These are phyloP conservation scores for Aspergillus quadrilineatus DNA, from an alignment of 2,329 filamentous ascomycete species.

Conservation along the genomic window DNA sequence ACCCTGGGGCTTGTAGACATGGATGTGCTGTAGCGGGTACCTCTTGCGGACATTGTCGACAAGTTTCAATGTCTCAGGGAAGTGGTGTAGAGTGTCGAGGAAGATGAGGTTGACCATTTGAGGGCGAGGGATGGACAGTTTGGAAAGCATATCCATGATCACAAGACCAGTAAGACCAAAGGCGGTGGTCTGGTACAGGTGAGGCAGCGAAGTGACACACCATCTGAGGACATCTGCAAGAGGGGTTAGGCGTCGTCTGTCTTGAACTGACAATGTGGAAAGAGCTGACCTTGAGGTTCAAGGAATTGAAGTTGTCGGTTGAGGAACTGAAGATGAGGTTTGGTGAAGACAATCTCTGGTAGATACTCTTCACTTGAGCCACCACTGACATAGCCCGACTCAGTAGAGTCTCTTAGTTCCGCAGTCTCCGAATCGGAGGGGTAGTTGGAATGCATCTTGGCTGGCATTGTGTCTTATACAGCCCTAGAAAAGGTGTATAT, in stretches of 20 bases:
- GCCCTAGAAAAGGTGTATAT: conserved; percentile 1
- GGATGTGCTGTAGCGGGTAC: conserved; percentile 77
- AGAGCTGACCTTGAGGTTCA: conserved; percentile 66
- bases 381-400: conserved; percentile 74
- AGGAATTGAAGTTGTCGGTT: conserved; percentile 87
- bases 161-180: conserved; percentile 79
- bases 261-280: conserved; percentile 10
- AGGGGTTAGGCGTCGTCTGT: conserved; percentile 18
- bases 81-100: conserved; percentile 81
- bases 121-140: conserved; percentile 49
- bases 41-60: conserved; percentile 70
- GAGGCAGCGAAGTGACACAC: conserved; percentile 86
- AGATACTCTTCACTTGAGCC: conserved; percentile 62
- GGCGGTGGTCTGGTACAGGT: conserved; percentile 82
- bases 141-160: conserved; percentile 69
- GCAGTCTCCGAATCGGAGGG: conserved; percentile 36
- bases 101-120: conserved; percentile 62
- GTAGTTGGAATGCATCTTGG: conserved; percentile 39
- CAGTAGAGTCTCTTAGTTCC: conserved; percentile 65
- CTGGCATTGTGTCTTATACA: conserved; percentile 35
- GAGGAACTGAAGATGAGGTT: conserved; percentile 82
- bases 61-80: conserved; percentile 71
- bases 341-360: conserved; percentile 80
- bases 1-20: conserved; percentile 85
- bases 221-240: conserved; percentile 77